Conservation (phyloP, 179 eudicot species). For the Nepenthes alata region DNA sequence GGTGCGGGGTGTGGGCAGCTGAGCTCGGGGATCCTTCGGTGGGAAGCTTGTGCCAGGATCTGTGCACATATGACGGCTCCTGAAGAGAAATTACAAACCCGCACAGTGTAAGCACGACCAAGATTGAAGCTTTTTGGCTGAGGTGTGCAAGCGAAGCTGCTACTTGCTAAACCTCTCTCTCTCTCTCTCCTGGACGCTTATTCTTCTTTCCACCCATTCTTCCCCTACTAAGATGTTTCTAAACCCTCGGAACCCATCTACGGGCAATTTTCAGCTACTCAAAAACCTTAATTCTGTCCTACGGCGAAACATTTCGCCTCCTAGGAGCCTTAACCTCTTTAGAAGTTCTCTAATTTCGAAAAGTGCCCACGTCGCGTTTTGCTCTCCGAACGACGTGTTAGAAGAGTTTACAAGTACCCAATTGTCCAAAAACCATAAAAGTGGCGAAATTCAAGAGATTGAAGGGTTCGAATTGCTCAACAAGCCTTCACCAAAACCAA, state of each 20-base stretch:
- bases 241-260: constrained; percentile 3
- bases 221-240: constrained; percentile 4
- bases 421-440: constrained; percentile 15
- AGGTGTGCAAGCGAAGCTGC: constrained; percentile 6
- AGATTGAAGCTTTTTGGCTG: constrained; percentile 1
- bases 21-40: not conserved
- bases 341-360: constrained; percentile 18
- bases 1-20: not conserved
- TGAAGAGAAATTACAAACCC: not conserved
- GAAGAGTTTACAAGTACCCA: constrained; percentile 21
- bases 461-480: constrained; percentile 54
- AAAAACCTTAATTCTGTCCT: constrained; percentile 15
- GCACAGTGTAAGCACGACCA: constrained; percentile 13
- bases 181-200: constrained; percentile 4
- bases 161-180: constrained; percentile 15
- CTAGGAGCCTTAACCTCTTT: constrained; percentile 16
- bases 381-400: constrained; percentile 30
- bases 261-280: constrained; percentile 10
- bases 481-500: constrained; percentile 53
- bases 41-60: too few relatives aligned
- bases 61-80: not conserved
- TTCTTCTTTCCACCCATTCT: constrained; percentile 9
- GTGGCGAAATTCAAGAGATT: constrained; percentile 7
- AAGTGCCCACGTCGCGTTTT: constrained; percentile 24
- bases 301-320: constrained; percentile 1